Percentiles rank a stretch among this genome's conserved stretches.
Evolutionary conservation across 805 yeast species (phyloP).

Genomic region (Cyberlindnera saturnus): DNA sequence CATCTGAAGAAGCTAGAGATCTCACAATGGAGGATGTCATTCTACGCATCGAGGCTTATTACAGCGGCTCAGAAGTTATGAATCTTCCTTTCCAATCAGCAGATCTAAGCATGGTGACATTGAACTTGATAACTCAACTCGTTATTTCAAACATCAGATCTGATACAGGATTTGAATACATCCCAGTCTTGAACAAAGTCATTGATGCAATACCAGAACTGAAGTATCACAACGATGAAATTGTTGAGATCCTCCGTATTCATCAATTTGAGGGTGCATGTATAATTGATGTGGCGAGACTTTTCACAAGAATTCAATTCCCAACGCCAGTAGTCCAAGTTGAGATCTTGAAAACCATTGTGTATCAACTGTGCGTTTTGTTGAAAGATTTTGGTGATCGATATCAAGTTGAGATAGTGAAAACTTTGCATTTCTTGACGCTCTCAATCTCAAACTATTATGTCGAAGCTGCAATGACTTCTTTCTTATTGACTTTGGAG

Average conservation of each 20-base stretch:
- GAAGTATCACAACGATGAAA: constrained; percentile 29
- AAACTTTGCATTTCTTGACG: constrained; percentile 56
- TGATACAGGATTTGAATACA: constrained; percentile 22
- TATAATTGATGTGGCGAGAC: constrained; percentile 25
- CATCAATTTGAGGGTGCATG: constrained; percentile 8
- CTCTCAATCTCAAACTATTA: constrained; percentile 43
- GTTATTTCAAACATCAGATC: constrained; percentile 20
- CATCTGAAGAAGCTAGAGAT: constrained; percentile 19
- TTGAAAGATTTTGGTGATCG: constrained; percentile 29
- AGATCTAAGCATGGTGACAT: constrained; percentile 36
- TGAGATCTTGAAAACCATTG: constrained; percentile 12
- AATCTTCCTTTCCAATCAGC: constrained; percentile 36
- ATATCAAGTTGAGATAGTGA: constrained; percentile 67
- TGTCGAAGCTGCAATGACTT: constrained; percentile 69
- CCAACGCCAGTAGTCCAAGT: constrained; percentile 20
- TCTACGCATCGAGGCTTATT: constrained; percentile 29
- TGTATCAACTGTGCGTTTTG: constrained; percentile 17
- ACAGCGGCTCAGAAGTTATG: constrained; percentile 24
- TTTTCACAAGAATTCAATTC: constrained; percentile 26
- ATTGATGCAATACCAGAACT: constrained; percentile 42
- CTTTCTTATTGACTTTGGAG: constrained; percentile 40
- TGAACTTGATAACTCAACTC: constrained; percentile 27
- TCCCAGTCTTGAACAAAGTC: constrained; percentile 30
- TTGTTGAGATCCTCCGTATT: constrained; percentile 24
- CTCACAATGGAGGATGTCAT: constrained; percentile 18